Conservation (phyloP, 2,329 filamentous ascomycete genomes). For the Dissoconium aciculare region DNA sequence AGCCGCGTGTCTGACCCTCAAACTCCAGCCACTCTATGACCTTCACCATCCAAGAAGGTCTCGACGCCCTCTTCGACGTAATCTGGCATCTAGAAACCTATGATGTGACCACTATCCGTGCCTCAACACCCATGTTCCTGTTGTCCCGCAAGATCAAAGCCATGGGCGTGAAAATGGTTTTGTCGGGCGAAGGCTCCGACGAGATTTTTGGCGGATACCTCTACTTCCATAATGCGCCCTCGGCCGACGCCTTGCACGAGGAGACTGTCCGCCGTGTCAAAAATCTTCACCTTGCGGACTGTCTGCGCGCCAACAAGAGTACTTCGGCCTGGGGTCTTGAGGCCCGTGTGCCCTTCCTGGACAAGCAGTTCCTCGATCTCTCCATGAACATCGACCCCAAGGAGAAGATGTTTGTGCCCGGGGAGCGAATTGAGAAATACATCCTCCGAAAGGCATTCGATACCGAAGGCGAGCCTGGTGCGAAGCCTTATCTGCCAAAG, state of each 20-base stretch:
- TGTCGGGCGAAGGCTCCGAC: conserved; percentile 90
- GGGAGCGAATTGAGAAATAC: conserved; percentile 79
- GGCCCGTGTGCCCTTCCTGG: conserved; percentile 92
- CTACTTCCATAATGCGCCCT: conserved; percentile 91
- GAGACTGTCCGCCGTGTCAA: conserved; percentile 91
- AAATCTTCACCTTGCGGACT: conserved; percentile 93
- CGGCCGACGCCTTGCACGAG: conserved; percentile 84
- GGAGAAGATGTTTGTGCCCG: conserved; percentile 82
- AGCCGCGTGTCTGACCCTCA: too few species aligned
- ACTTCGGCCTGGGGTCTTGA: conserved; percentile 96
- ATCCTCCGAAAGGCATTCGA: conserved; percentile 97
- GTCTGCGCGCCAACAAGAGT: conserved; percentile 96
- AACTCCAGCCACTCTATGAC: conserved; percentile 96
- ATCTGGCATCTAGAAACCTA: conserved; percentile 97
- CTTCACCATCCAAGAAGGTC: conserved; percentile 92
- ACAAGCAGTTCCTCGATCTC: conserved; percentile 89
- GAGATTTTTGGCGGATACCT: conserved; percentile 98
- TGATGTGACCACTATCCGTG: conserved; percentile 95
- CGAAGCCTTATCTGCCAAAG: conserved; percentile 78
- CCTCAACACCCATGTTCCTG: conserved; percentile 96
- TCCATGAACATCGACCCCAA: conserved; percentile 86
- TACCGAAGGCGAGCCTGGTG: conserved; percentile 58
- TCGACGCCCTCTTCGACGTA: conserved; percentile 92
- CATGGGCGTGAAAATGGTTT: conserved; percentile 98
- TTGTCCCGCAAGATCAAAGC: conserved; percentile 98